Evolutionary conservation across 202 grass and related monocot genomes (phyloP).

Genomic region (Miscanthus sacchariflorus): DNA sequence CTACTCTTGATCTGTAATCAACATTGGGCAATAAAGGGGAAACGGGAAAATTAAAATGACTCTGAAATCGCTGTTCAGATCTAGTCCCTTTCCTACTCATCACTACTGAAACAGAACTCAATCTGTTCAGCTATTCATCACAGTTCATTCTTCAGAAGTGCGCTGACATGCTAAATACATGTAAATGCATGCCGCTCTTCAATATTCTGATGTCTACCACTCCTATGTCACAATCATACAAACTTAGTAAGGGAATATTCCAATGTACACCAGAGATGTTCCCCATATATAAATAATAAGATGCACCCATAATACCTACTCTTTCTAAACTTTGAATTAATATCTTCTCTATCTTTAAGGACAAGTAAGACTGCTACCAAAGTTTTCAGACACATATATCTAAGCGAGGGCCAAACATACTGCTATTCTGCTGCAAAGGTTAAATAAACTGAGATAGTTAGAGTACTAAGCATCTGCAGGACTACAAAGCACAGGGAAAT

Average conservation of each 20-base stretch:
- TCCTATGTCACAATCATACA: background rate
- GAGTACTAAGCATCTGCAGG: no score
- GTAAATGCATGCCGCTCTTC: background rate
- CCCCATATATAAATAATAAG: no score
- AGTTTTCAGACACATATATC: no score
- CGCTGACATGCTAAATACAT: constrained; percentile 13
- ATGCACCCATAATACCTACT: no score
- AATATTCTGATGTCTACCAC: background rate
- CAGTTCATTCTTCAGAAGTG: constrained; percentile 10
- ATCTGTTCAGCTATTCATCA: background rate
- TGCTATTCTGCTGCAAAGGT: no score
- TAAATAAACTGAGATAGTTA: no score
- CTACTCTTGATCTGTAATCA: background rate
- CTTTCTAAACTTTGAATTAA: no score
- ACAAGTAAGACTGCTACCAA: no score
- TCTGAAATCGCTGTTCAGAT: background rate
- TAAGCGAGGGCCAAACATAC: no score
- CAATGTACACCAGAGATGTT: background rate
- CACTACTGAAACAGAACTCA: constrained; percentile 2
- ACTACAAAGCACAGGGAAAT: no score
- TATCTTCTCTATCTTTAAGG: no score
- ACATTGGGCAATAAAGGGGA: background rate
- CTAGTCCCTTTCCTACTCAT: background rate
- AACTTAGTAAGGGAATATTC: background rate
- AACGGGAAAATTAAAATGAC: constrained; percentile 14